Evolutionary conservation across 78 protist species (phyloP).

Genomic region (Corallochytrium limacisporum): DNA sequence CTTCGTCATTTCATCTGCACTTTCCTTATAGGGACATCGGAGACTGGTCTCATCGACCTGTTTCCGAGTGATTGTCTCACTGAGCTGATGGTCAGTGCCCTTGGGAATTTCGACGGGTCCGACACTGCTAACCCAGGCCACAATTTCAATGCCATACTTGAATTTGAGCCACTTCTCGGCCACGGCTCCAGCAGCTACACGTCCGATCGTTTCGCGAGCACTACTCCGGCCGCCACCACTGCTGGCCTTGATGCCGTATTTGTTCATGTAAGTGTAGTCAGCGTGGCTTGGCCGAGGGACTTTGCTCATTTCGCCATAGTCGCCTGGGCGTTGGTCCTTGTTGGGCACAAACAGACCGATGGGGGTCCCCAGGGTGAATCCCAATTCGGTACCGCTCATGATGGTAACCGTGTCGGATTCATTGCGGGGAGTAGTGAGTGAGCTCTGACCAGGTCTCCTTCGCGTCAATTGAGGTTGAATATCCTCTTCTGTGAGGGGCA

Average conservation of each 20-base stretch:
- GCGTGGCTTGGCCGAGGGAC: conserved; percentile 72
- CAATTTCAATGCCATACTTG: conserved; percentile 26
- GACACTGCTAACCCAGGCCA: conserved; percentile 25
- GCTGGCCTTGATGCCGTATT: conserved; percentile 31
- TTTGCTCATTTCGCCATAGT: conserved; percentile 24
- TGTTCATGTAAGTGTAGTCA: conserved; percentile 53
- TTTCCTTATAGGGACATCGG: conserved; percentile 33
- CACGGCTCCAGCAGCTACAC: conserved; percentile 65
- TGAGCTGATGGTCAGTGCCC: not conserved
- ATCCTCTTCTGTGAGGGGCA: conserved; percentile 42
- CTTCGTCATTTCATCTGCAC: conserved; percentile 17
- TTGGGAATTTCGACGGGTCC: not conserved
- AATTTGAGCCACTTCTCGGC: conserved; percentile 49
- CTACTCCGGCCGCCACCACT: conserved; percentile 61
- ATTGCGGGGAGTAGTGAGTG: conserved; percentile 35
- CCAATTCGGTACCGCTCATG: conserved; percentile 37
- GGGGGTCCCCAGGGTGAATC: conserved; percentile 60
- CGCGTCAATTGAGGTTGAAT: conserved; percentile 59
- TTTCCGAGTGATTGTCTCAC: conserved; percentile 29
- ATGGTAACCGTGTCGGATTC: conserved; percentile 38
- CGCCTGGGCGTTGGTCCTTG: conserved; percentile 51
- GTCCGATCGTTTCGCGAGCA: conserved; percentile 58
- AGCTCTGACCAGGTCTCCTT: conserved; percentile 58
- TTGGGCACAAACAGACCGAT: conserved; percentile 39
- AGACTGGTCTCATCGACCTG: conserved; percentile 25